phyloP scores from a whole-genome alignment of 768 basidiomycete species.

The Lactarius vividus region DNA sequence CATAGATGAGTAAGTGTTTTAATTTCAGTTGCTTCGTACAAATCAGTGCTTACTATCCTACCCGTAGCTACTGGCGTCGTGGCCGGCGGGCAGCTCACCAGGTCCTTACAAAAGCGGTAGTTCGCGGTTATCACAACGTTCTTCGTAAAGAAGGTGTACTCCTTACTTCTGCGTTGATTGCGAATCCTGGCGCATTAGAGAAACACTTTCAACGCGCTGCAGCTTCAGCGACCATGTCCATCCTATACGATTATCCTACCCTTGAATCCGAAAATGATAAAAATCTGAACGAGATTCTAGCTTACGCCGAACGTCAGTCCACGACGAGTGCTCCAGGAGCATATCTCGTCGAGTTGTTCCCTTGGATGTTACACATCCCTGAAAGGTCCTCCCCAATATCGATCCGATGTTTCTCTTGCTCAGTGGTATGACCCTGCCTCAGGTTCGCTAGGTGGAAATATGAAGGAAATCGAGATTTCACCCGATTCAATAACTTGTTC shows the following conservation, averaged over 20 bases:
- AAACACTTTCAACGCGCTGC: neutral
- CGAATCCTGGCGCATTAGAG: neutral
- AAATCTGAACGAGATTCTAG: neutral
- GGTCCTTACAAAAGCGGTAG: neutral
- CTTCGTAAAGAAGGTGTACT: neutral
- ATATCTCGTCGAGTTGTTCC: neutral
- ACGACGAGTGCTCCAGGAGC: neutral
- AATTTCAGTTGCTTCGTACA: neutral
- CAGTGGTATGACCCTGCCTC: neutral
- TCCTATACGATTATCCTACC: neutral
- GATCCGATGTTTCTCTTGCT: neutral
- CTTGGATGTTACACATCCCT: neutral
- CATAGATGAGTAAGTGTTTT: neutral
- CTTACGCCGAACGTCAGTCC: neutral
- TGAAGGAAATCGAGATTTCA: neutral
- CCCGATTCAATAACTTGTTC: neutral
- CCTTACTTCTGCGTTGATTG: neutral
- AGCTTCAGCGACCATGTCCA: neutral
- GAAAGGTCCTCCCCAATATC: neutral
- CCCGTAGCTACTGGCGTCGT: neutral
- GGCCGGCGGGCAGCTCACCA: neutral
- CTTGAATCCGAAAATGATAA: neutral
- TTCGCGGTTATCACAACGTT: neutral
- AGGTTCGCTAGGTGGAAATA: neutral
- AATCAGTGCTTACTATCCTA: neutral